A percentile compares a stretch with the other conserved stretches of the same genome.
Evolutionary conservation across 257 asterid species (phyloP).

Genomic region (Coffea eugenioides): DNA sequence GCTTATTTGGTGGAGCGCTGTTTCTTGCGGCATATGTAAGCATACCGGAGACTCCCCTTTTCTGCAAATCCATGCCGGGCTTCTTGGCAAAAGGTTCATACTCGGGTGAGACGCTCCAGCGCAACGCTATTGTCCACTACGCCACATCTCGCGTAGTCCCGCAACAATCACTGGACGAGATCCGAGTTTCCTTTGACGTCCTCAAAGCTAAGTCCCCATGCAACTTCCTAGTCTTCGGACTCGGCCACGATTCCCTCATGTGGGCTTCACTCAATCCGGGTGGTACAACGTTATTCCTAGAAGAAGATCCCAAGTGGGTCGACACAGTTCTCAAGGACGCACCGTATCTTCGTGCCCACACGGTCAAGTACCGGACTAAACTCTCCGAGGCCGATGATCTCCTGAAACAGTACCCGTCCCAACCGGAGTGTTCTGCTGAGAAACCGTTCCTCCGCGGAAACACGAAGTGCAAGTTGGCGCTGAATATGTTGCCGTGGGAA

Average conservation of each 20-base stretch:
- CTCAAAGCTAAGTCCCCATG: slow-evolving; percentile 40
- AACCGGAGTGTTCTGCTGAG: slow-evolving; percentile 52
- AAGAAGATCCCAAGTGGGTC: slow-evolving; percentile 80
- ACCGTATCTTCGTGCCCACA: slow-evolving; percentile 50
- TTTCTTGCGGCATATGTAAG: slow-evolving; percentile 19
- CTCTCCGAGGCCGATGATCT: slow-evolving; percentile 63
- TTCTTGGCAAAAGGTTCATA: neutral
- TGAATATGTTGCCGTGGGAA: slow-evolving; percentile 58
- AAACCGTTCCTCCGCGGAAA: slow-evolving; percentile 66
- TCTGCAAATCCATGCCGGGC: slow-evolving; percentile 4
- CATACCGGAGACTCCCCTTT: slow-evolving; percentile 15
- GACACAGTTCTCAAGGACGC: slow-evolving; percentile 49
- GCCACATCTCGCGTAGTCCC: slow-evolving; percentile 35
- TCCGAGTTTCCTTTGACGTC: slow-evolving; percentile 31
- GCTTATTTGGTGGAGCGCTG: slow-evolving; percentile 44
- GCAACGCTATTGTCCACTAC: slow-evolving; percentile 32
- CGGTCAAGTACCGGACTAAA: slow-evolving; percentile 57
- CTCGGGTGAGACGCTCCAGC: slow-evolving; percentile 18
- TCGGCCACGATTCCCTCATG: slow-evolving; percentile 84
- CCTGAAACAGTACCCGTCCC: slow-evolving; percentile 33
- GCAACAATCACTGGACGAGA: slow-evolving; percentile 30
- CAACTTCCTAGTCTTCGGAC: slow-evolving; percentile 78
- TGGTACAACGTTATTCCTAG: slow-evolving; percentile 77
- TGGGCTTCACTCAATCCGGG: slow-evolving; percentile 72
- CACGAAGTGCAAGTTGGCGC: slow-evolving; percentile 60